A percentile compares a stretch with the other conserved stretches of the same genome.
Conservation (phyloP, 208 protist species). For the Trypanosoma caninum region DNA sequence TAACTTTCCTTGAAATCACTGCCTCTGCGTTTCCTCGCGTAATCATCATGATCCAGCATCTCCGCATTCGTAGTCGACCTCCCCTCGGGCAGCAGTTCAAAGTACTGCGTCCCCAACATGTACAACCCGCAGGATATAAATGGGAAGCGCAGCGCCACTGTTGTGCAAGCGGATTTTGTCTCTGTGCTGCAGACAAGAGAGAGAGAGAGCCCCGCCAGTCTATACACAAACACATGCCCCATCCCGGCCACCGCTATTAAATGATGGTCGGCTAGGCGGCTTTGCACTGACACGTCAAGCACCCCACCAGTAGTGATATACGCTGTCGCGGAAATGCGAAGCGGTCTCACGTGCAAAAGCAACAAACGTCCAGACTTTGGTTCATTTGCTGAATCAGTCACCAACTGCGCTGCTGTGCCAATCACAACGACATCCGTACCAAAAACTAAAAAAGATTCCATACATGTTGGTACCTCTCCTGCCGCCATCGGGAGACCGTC, state of each 20-base stretch:
- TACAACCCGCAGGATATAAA: conserved; percentile 33
- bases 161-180: conserved; percentile 25
- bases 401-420: conserved; percentile 14
- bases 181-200: conserved; percentile 14
- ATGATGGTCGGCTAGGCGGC: conserved; percentile 4
- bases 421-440: conserved; percentile 11
- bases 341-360: conserved; percentile 14
- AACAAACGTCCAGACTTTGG: conserved; percentile 16
- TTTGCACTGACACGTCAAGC: conserved; percentile 22
- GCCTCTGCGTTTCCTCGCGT: background rate
- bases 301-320: conserved; percentile 7
- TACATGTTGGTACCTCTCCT: conserved; percentile 19
- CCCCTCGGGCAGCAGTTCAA: conserved; percentile 28
- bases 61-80: conserved; percentile 1
- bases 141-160: conserved; percentile 30
- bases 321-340: conserved; percentile 15
- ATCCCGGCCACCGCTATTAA: conserved; percentile 30
- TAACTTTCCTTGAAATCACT: background rate
- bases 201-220: conserved; percentile 22
- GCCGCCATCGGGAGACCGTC: conserved; percentile 13
- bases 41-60: background rate
- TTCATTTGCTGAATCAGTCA: background rate
- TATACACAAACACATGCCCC: conserved; percentile 29
- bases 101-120: conserved; percentile 25
- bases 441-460: conserved; percentile 4